Evolutionary conservation across 2,329 filamentous ascomycete species (phyloP), one percentile per base, ranked within the genome.

Genomic region (Sporothrix dimorphospora): DNA sequence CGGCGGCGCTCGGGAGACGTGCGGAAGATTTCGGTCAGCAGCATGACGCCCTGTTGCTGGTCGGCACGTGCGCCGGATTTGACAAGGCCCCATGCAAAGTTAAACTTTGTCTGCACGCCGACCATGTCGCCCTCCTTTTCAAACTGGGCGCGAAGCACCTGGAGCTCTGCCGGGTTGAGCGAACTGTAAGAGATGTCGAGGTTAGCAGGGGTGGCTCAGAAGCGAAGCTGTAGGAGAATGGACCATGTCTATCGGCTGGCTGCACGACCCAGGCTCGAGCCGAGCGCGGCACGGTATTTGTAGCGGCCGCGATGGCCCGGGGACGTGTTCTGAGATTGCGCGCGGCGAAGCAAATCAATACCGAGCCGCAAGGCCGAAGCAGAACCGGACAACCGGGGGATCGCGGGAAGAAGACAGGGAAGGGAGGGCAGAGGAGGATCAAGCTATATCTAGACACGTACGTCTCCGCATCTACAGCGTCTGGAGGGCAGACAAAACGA

Each of bases 51-150:
- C 81, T 96, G 90, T 85, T 98, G 95, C 81, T 98, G 95, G 78
- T 99, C 94, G 80, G 86, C 82, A 76, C 96, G 93, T 69, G 86
- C 83, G 80, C 89, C 90, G 74, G 95, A 98, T 86, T 98, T 99
- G 78, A 99, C 97, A 76, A 99, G 88, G 76, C 96, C 96, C 96
- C 96, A 99, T 80, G 96, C 95, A 82, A 95, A 98, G 89, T 99
- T 99, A 89, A 99, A 99, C 81, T 98, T 98, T 74, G 96, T 99
- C 83, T 99, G 96, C 53, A 99, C 89, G 73, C 95, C 94, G 74
- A 97, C 95, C 85, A 97, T 97, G 78, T 97, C 93, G 77, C 95
- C 96, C 84, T 99, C 96, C 81, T 97, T 97, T 81, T 98, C 95
- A 81, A 96, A 99, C 82, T 99, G 96, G 73, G 93, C 87, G 76